Percentiles rank a stretch among this genome's conserved stretches.
Conservation (phyloP, 208 protist genomes). For the Wallacemonas sp. region DNA sequence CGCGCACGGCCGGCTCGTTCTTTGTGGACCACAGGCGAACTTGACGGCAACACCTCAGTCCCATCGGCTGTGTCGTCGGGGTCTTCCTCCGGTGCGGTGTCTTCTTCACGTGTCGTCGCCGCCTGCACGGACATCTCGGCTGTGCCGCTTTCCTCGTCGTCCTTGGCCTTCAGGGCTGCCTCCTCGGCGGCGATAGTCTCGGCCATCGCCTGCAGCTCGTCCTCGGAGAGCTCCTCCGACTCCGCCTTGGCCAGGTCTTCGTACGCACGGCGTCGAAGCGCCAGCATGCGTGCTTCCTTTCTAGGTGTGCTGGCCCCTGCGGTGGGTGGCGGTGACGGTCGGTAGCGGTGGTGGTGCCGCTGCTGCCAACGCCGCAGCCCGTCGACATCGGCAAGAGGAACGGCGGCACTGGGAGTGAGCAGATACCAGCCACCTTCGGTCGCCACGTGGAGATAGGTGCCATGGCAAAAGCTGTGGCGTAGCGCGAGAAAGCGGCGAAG, state of each 20-base stretch:
- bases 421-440: conserved; percentile 69
- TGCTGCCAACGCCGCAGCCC: conserved; percentile 44
- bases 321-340: not conserved
- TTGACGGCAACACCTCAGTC: too few species aligned
- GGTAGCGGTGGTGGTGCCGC: conserved; percentile 55
- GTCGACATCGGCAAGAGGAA: conserved; percentile 29
- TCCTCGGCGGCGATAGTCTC: conserved; percentile 5
- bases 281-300: not conserved
- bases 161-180: not conserved
- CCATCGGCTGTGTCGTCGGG: conserved; percentile 6
- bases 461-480: conserved; percentile 59
- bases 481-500: conserved; percentile 75
- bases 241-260: conserved; percentile 15
- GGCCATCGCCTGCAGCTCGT: conserved; percentile 19
- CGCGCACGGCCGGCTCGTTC: too few species aligned
- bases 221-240: conserved; percentile 23
- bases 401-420: conserved; percentile 39
- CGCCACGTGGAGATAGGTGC: conserved; percentile 48
- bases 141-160: conserved; percentile 3
- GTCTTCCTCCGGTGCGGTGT: not conserved
- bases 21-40: too few species aligned
- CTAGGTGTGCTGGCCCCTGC: not conserved
- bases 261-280: not conserved
- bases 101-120: not conserved
- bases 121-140: not conserved